Conservation (phyloP, 768 basidiomycete species). For the Lactarius deliciosus region DNA sequence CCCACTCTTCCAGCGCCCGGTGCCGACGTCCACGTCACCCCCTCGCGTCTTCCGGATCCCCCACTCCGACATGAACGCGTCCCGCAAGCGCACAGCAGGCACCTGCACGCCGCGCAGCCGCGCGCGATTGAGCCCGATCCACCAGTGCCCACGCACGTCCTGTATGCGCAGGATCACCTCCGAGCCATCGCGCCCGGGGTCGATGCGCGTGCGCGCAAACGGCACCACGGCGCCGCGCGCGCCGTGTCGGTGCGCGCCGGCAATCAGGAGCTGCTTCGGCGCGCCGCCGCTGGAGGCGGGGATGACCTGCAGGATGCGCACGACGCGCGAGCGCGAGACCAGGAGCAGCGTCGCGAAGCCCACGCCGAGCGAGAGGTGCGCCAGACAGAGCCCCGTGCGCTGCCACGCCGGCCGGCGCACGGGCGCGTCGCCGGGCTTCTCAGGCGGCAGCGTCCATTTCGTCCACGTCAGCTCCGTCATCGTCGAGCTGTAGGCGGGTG, state of each 20-base stretch:
- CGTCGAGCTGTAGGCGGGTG: slow-evolving; percentile 15
- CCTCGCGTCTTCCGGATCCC: slow-evolving; percentile 18
- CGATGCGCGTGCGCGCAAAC: slow-evolving; percentile 19
- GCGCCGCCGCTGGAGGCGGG: slow-evolving; percentile 12
- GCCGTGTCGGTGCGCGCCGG: slow-evolving; percentile 16
- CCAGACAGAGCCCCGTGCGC: slow-evolving; percentile 26
- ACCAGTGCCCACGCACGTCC: slow-evolving; percentile 30
- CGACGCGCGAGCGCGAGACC: slow-evolving; percentile 28
- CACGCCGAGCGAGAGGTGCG: slow-evolving; percentile 24
- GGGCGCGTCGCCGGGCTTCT: slow-evolving; percentile 18
- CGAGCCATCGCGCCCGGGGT: slow-evolving; percentile 28
- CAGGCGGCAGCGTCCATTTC: slow-evolving; percentile 25
- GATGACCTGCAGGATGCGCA: slow-evolving; percentile 26
- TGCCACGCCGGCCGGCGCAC: slow-evolving; percentile 26
- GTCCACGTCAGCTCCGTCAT: slow-evolving; percentile 31
- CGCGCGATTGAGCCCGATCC: slow-evolving; percentile 25
- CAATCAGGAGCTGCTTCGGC: slow-evolving; percentile 25
- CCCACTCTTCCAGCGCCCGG: slow-evolving; percentile 26
- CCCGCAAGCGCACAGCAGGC: slow-evolving; percentile 18
- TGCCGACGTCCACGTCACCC: not conserved
- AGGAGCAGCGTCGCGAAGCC: slow-evolving; percentile 26
- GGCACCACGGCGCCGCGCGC: slow-evolving; percentile 25
- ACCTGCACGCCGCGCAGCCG: slow-evolving; percentile 20
- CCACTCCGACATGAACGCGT: slow-evolving; percentile 23
- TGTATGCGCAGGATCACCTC: slow-evolving; percentile 28